phyloP scores from a whole-genome alignment of 768 basidiomycete species.

The Trametes gibbosa region DNA sequence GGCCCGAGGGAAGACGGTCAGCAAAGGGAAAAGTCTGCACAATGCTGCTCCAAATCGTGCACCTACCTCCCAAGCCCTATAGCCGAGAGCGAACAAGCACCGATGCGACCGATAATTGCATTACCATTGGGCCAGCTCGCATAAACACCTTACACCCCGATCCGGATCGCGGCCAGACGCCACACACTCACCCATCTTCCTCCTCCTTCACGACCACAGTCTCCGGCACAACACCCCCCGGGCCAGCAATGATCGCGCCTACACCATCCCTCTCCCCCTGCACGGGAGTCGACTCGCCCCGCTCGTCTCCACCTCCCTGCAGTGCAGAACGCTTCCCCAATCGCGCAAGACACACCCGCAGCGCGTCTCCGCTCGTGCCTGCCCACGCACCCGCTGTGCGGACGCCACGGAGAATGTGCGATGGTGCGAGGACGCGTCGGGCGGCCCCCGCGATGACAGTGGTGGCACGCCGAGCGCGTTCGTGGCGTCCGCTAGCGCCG shows the following conservation, averaged over 20 bases:
- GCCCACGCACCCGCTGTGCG: slow-evolving; percentile 4
- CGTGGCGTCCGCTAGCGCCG: slow-evolving; percentile 10
- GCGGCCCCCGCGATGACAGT: slow-evolving; percentile 19
- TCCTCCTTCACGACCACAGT: slow-evolving; percentile 10
- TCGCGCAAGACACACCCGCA: slow-evolving; percentile 31
- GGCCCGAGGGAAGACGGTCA: too few species aligned
- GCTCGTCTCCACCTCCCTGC: background rate
- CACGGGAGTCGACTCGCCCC: background rate
- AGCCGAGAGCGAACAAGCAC: background rate
- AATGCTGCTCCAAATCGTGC: too few species aligned
- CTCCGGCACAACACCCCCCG: slow-evolving; percentile 2
- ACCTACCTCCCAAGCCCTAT: background rate
- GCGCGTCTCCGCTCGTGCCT: slow-evolving; percentile 18
- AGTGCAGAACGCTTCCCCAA: slow-evolving; percentile 26
- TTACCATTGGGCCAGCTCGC: background rate
- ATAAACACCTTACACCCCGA: too few species aligned
- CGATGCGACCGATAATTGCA: background rate
- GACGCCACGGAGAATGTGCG: slow-evolving; percentile 41
- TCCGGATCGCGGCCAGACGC: background rate
- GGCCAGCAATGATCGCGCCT: slow-evolving; percentile 4
- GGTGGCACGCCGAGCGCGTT: slow-evolving; percentile 17
- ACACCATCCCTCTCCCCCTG: background rate
- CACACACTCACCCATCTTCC: background rate
- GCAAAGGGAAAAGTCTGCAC: too few species aligned
- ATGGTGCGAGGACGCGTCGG: slow-evolving; percentile 35